Conservation (phyloP, 805 yeast genomes). For the Metschnikowia henanensis region DNA sequence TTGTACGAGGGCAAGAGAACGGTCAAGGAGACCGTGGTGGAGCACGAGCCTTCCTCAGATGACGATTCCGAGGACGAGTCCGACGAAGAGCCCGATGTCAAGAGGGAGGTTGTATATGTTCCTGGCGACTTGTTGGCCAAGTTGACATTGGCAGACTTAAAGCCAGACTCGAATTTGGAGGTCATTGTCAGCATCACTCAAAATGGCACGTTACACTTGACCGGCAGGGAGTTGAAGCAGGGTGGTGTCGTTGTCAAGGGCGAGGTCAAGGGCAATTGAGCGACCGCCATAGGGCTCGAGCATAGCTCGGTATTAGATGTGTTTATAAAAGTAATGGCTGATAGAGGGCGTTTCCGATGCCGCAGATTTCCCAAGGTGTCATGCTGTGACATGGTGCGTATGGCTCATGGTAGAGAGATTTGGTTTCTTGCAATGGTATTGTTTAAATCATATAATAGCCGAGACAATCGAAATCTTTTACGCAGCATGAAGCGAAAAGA, state of each 20-base stretch:
- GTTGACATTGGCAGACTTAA: conserved; percentile 69
- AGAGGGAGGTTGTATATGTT: conserved; percentile 70
- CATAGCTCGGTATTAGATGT: neutral
- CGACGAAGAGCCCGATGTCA: conserved; percentile 90
- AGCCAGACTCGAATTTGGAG: conserved; percentile 66
- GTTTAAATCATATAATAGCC: too few relatives aligned
- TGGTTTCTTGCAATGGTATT: too few relatives aligned
- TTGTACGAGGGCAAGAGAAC: conserved; percentile 85
- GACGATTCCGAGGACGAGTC: conserved; percentile 46
- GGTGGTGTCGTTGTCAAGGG: conserved; percentile 58
- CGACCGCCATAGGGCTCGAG: neutral
- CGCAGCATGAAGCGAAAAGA: too few relatives aligned
- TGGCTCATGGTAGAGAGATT: too few relatives aligned
- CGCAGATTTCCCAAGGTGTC: neutral
- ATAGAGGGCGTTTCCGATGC: neutral
- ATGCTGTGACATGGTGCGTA: too few relatives aligned
- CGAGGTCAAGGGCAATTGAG: conserved; percentile 32
- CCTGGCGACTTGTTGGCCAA: conserved; percentile 78
- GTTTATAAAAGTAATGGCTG: neutral
- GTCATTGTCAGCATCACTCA: conserved; percentile 62
- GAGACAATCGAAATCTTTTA: too few relatives aligned
- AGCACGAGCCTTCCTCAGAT: conserved; percentile 49
- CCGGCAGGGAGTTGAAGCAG: conserved; percentile 65
- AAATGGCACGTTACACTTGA: conserved; percentile 63
- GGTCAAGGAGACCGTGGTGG: conserved; percentile 78